Conservation (phyloP, 2,329 filamentous ascomycete species). For the Tolypocladium ophioglossoides region DNA sequence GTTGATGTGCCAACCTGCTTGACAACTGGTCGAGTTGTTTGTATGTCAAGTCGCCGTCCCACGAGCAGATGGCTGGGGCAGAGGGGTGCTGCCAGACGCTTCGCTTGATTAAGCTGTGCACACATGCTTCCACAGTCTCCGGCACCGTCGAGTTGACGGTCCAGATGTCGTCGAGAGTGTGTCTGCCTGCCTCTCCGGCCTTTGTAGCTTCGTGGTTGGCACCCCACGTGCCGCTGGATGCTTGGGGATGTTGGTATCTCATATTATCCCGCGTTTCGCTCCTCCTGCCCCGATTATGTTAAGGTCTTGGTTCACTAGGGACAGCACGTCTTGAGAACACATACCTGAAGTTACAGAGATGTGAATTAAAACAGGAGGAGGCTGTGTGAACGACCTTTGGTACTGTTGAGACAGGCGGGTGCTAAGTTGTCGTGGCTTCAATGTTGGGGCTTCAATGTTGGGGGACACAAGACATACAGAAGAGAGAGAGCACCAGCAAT, state of each 20-base stretch:
- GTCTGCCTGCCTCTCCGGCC: neutral
- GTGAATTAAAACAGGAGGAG: neutral
- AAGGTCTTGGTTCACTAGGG: neutral
- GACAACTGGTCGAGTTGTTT: slow-evolving; percentile 17
- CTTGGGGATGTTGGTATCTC: slow-evolving; percentile 2
- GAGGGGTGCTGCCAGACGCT: slow-evolving; percentile 20
- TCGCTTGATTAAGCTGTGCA: slow-evolving; percentile 30
- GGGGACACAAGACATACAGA: neutral
- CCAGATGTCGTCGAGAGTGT: slow-evolving; percentile 4
- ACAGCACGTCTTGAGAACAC: neutral
- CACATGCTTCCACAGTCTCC: slow-evolving; percentile 13
- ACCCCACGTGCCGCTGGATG: neutral
- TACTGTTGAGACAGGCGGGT: neutral
- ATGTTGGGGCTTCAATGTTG: neutral
- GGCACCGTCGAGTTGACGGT: slow-evolving; percentile 7
- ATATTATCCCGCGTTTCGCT: neutral
- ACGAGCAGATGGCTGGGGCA: slow-evolving; percentile 28
- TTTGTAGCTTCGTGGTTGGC: neutral
- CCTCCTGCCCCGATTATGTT: neutral
- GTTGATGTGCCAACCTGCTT: slow-evolving; percentile 4
- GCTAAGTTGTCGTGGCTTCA: neutral
- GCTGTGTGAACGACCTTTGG: neutral
- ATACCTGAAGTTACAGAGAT: neutral
- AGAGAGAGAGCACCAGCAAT: neutral
- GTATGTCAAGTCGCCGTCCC: slow-evolving; percentile 33